phyloP scores from a whole-genome alignment of 75 land plant species.

The Larix kaempferi region DNA sequence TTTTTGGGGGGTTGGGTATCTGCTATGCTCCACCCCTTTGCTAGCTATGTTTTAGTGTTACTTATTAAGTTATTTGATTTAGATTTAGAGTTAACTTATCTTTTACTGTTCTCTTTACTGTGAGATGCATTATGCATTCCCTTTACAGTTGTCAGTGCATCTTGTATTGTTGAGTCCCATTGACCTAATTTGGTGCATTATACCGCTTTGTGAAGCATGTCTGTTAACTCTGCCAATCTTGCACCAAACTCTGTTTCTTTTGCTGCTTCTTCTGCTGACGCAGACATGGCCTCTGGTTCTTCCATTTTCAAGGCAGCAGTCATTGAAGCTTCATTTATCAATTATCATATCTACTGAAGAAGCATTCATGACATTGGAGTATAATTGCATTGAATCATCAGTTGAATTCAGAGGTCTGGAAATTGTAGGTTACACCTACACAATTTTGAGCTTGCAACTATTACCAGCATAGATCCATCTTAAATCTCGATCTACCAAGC shows the following conservation, averaged over 20 bases:
- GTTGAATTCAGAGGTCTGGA: neutral
- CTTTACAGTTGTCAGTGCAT: too few species aligned
- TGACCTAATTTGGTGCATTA: neutral
- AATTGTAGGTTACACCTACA: neutral
- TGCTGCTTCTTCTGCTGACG: constrained; percentile 41
- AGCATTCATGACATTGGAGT: neutral
- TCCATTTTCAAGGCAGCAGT: constrained; percentile 40
- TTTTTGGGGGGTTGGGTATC: too few species aligned
- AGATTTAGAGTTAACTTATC: too few species aligned
- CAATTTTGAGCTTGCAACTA: neutral
- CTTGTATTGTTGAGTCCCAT: too few species aligned
- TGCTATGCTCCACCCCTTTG: too few species aligned
- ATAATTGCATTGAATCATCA: neutral
- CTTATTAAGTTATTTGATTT: too few species aligned
- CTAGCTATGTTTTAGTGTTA: too few species aligned
- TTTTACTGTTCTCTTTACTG: too few species aligned
- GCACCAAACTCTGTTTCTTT: constrained; percentile 45
- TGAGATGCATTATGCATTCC: too few species aligned
- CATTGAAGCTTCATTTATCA: constrained; percentile 26
- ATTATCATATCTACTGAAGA: neutral
- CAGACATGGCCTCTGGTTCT: constrained; percentile 49
- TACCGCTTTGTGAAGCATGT: constrained; percentile 20
- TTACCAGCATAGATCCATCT: neutral
- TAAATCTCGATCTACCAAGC: too few species aligned
- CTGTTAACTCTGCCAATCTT: constrained; percentile 46